Evolutionary conservation across 257 asterid genomes (phyloP), one percentile per base, ranked within the genome.

Genomic region (Ehretia macrophylla): DNA sequence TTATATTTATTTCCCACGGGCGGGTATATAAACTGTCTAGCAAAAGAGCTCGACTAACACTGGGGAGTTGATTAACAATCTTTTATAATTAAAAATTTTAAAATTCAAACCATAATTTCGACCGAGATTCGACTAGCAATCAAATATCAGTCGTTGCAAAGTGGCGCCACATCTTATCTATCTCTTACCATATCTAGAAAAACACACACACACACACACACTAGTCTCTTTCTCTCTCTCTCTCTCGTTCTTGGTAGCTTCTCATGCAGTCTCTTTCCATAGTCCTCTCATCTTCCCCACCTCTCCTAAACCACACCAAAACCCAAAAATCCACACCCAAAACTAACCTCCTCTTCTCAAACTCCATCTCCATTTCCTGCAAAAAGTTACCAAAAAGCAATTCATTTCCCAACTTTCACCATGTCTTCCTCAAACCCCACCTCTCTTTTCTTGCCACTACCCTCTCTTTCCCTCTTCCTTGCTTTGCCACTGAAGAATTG

Each of bases 211-310:
- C 35, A 27, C 6, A 27, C 35, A 27, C 35, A 42, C 47, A 42
- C 47, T 5, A 38, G 8, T 16, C 46, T 50, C 64, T 39, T 60
- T 14, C 65, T 32, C 63, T 13, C 55, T 50, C 56, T 54, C 50
- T 46, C 20, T 22, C 19, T 42, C n/a, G n/a, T n/a, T n/a, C 17
- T 20, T 8, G 11, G 14, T 46, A 53, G 19, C 27, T 39, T 17
- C 19, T 40, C 50, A 88, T 91, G 98, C 96, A 82, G 86, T 75
- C 92, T 68, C 75, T 85, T 17, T 85, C 85, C 72, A 44, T 62
- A 71, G 77, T 72, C 79, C 72, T 80, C 77, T 75, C 93, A 14
- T 62, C 79, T 72, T 72, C 81, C 52, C 77, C 82, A 51, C 82
- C 78, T 65, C 70, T 62, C 12, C 53, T 64, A 55, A 73, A 71